phyloP scores from a whole-genome alignment of 2,329 filamentous ascomycete species.

The Plectosphaerella sp. region DNA sequence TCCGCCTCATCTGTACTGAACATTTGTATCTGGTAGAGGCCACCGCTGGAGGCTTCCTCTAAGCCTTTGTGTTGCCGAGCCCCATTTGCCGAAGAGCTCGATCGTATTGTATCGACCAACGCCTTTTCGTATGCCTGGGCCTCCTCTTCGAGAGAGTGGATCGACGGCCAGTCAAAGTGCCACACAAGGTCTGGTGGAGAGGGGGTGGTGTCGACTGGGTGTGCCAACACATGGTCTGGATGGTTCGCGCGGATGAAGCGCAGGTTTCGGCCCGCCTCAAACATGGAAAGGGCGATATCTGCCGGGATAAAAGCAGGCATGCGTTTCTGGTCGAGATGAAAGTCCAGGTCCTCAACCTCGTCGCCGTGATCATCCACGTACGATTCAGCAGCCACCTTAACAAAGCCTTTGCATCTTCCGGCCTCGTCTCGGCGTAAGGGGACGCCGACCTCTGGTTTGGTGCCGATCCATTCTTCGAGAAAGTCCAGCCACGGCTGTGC shows the following conservation, averaged over 20 bases:
- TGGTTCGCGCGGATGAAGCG: constrained; percentile 68
- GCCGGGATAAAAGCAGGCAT: constrained; percentile 68
- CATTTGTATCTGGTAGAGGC: constrained; percentile 30
- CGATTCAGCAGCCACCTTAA: constrained; percentile 50
- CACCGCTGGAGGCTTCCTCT: not conserved
- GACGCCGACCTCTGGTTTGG: constrained; percentile 53
- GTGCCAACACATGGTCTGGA: constrained; percentile 59
- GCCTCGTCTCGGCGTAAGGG: constrained; percentile 42
- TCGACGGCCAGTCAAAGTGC: constrained; percentile 68
- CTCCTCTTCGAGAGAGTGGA: constrained; percentile 58
- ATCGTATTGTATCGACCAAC: constrained; percentile 16
- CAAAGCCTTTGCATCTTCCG: constrained; percentile 50
- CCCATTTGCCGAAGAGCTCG: no score
- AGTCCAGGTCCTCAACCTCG: constrained; percentile 54
- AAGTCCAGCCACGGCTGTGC: constrained; percentile 64
- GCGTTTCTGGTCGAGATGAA: constrained; percentile 56
- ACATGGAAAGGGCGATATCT: constrained; percentile 68
- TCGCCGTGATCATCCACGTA: constrained; percentile 56
- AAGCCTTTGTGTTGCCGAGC: not conserved
- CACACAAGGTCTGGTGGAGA: constrained; percentile 57
- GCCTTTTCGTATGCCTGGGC: constrained; percentile 49
- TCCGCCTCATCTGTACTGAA: constrained; percentile 43
- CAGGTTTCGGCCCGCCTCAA: constrained; percentile 74
- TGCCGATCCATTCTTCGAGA: constrained; percentile 71
- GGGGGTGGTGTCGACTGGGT: constrained; percentile 21